Evolutionary conservation across 2,329 filamentous ascomycete species (phyloP), one percentile per base, ranked within the genome.

Genomic region (Trichoderma arundinaceum): DNA sequence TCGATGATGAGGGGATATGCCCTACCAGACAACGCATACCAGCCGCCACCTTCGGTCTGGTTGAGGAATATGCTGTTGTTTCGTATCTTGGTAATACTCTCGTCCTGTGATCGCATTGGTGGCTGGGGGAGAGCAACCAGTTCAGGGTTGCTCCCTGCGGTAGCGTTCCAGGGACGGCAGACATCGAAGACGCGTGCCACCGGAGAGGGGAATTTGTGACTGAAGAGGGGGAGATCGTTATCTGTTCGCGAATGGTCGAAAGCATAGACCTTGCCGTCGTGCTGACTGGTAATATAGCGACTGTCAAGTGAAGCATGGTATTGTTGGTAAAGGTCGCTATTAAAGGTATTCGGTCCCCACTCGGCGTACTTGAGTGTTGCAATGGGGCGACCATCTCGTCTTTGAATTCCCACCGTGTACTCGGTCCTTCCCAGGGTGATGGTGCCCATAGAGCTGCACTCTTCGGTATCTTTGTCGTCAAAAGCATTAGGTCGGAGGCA

Each of bases 341-440:
- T 94, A 67, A 89, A 91, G 66, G 90, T 96, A 77, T 99, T 99
- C 13, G 94, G 92, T 0, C 88, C 89, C 95, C 95, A 99, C 76
- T 99, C 95, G 10, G 92, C 91, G 74, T 96, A 99, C 70, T 88
- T 94, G 71, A 99, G 86, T 0, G 92, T 97, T 73, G 93, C 96
- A 68, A 99, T 90, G 7, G 88, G 86, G 66, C 90, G 86, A 1
- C 90, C 89, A 70, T 90, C 86, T 51, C 84, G 86, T 67, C 92
- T 89, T 69, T 93, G 90, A 51, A 99, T 96, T 64, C 86, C 88
- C 67, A 99, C 90, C 6, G 87, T 94, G 77, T 99, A 99, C 76
- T 97, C 93, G 44, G 92, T 92, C 59, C 92, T 87, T 33, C 92
- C 93, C 1, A 97, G 83, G 0, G 91, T 93, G 67, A 97, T 86